Base-by-base conservation (phyloP, 371 early-diverging fungal species). In the Mucor ambiguus region DNA sequence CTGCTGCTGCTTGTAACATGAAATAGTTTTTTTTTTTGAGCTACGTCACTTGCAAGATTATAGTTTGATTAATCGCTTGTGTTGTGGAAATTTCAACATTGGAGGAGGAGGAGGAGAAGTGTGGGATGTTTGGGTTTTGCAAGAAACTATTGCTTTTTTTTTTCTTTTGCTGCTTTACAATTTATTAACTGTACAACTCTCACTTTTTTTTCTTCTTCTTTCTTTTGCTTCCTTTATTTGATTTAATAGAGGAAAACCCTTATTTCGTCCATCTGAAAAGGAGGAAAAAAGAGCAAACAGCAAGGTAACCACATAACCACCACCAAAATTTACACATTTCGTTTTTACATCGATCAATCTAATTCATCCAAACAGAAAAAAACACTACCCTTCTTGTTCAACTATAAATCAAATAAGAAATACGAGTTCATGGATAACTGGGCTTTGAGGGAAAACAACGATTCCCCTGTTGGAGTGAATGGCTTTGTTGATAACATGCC, bases 401-500 rank as follows among this genome's bases (percentile, higher is more conserved):
- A 3, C 18, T 29, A 11, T 33, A 29, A 22, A 56, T 33, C 29
- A 56, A 2, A n/a, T n/a, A 32, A 56, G 29, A 35, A 35, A 35
- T 35, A 35, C 37, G 37, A 9, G 32, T 56, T 56, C 20, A 73
- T 73, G 73, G 74, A 73, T 18, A 61, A 73, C 54, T 73, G 74
- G 74, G 48, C 67, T 33, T 64, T 73, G 44, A 60, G 67, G 58
- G 70, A 73, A 28, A 69, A 60, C 60, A 73, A 57, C 22, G 61
- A 67, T 52, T 72, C 72, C 43, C 58, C 64, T 72, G 72, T 72
- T 64, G 72, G 61, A 44, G 68, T 72, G 16, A 67, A 64, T 32
- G 70, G 67, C 37, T 69, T 70, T 55, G 70, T 70, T 4, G 70
- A 70, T 43, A 73, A 73, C 30, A 67, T 67, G 67, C 62, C 61